phyloP scores from a whole-genome alignment of 1,139 yeast species.

The Pichia sp. region DNA sequence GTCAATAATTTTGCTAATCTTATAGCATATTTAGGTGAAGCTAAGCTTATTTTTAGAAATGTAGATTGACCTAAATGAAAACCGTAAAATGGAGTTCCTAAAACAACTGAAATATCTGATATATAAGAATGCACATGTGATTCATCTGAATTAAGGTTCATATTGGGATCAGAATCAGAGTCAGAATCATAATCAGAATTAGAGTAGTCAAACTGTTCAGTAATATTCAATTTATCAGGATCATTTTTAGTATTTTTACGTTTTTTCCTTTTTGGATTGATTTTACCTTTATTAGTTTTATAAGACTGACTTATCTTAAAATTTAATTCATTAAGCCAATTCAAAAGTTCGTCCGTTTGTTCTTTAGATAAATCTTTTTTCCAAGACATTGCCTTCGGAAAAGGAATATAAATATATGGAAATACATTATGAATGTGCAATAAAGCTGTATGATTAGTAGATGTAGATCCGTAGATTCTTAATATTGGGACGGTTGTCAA shows the following conservation, averaged over 20 bases:
- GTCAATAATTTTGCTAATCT: constrained; percentile 57
- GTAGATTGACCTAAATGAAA: constrained; percentile 58
- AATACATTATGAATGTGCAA: constrained; percentile 79
- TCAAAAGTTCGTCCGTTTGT: constrained; percentile 19
- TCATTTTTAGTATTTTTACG: constrained; percentile 15
- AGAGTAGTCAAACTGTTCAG: constrained; percentile 10
- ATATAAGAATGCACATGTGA: constrained; percentile 37
- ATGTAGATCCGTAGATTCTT: constrained; percentile 65
- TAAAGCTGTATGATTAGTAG: constrained; percentile 47
- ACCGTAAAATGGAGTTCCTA: constrained; percentile 81
- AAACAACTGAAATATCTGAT: constrained; percentile 62
- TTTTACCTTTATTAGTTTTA: constrained; percentile 9
- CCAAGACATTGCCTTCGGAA: constrained; percentile 33
- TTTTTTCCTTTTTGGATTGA: not conserved
- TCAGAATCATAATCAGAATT: constrained; percentile 9
- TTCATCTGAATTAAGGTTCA: not conserved
- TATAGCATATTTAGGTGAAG: constrained; percentile 56
- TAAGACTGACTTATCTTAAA: constrained; percentile 24
- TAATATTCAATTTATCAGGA: constrained; percentile 15
- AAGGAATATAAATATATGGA: constrained; percentile 73
- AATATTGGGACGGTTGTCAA: constrained; percentile 62
- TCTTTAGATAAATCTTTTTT: constrained; percentile 5
- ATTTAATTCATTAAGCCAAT: constrained; percentile 30
- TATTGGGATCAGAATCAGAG: not conserved
- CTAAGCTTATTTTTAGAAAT: constrained; percentile 61